Evolutionary conservation across 495 filamentous ascomycete genomes (phyloP), one percentile per base, ranked within the genome.

Genomic region (Astrocystis sublimbata): DNA sequence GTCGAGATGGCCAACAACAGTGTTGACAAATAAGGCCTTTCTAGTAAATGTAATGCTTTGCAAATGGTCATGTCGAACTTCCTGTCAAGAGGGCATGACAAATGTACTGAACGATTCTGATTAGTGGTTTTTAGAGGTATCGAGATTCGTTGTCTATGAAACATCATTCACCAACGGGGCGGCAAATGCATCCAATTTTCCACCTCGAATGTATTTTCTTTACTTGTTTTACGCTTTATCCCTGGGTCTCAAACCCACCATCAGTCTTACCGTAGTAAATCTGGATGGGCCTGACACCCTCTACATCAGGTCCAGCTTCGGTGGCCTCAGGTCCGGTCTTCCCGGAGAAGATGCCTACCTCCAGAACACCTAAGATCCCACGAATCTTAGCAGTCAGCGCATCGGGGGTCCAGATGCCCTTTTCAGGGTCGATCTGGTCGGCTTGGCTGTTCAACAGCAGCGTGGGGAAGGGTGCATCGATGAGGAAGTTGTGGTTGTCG

Each of bases 181-280:
- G 28, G 31, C 12, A 40, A 12, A 38, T 49, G 12, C 36, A 24
- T 4, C 24, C 12, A 36, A 9, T 26, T 19, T 43, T 12, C 1
- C n/a, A 42, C 28, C 46, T 40, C 24, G 12, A 36, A 21, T 35
- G 33, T 12, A n/a, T n/a, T 23, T 15, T 12, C 28, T 43, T 45
- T 30, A 38, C 6, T 40, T 23, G 9, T 5, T 4, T 8, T n/a
- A 13, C 17, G 4, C 28, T 45, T 54, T 45, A 72, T 38, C 64
- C 70, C 33, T 66, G 51, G 1, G 62, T 72, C 64, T 82, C 76
- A 49, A 90, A 87, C 26, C 80, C 79, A 13, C 92, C 92, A 72
- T 93, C 86, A 55, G 88, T 84, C 88, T 92, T 91, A 15, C 94
- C 94, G 74, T 98, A 98, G 76, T 97, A 98, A 31, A 91, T 93